Evolutionary conservation across 305 asterid species (phyloP).

Genomic region (Nicotiana rustica): DNA sequence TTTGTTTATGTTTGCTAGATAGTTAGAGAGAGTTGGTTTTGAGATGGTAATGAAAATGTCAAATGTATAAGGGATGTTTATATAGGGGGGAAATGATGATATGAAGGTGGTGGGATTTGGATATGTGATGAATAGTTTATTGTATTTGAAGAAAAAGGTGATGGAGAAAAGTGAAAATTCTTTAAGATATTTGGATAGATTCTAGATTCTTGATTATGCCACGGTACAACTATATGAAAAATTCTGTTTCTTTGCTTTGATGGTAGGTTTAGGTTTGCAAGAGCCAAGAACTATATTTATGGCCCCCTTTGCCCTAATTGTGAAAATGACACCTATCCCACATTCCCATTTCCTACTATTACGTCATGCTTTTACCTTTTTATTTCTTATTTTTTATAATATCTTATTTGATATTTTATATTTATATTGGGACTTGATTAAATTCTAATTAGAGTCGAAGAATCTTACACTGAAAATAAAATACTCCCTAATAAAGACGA

Average conservation of each 20-base stretch:
- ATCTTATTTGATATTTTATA: too few relatives aligned
- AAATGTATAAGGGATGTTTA: constrained; percentile 25
- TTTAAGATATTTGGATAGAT: constrained; percentile 37
- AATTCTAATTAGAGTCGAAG: too few relatives aligned
- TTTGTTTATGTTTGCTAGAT: neutral
- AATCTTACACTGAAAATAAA: too few relatives aligned
- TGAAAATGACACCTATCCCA: constrained; percentile 29
- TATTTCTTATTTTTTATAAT: too few relatives aligned
- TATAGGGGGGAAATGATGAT: constrained; percentile 25
- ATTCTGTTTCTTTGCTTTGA: constrained; percentile 12
- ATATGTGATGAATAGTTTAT: neutral
- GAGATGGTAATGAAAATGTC: constrained; percentile 28
- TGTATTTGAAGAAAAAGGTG: constrained; percentile 3
- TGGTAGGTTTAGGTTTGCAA: constrained; percentile 28
- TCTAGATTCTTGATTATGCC: constrained; percentile 36
- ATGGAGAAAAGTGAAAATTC: constrained; percentile 36
- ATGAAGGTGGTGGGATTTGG: constrained; percentile 27
- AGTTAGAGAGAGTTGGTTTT: constrained; percentile 15
- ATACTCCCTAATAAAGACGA: too few relatives aligned
- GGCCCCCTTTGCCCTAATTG: constrained; percentile 28
- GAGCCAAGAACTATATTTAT: constrained; percentile 22
- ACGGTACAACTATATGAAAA: constrained; percentile 24
- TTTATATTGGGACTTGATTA: too few relatives aligned
- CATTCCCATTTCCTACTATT: too few relatives aligned
- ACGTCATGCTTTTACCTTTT: neutral